A percentile compares a stretch with the other conserved stretches of the same genome.
These are phyloP conservation scores for Stylosanthes scabra DNA, from an alignment of 331 rosid genomes.

Conservation along the genomic window DNA sequence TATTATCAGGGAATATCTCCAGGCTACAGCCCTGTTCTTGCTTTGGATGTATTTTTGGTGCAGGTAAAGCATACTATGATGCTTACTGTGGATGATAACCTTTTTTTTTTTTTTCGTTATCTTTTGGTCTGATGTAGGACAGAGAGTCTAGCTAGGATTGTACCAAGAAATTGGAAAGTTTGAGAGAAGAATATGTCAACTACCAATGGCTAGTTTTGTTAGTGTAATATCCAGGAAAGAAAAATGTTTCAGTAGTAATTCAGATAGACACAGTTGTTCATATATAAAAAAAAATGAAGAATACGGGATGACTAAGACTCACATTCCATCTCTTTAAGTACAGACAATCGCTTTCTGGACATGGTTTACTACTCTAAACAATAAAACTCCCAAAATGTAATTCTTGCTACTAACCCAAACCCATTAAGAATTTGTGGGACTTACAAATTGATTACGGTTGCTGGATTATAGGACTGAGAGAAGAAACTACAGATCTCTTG, in stretches of 20 bases:
- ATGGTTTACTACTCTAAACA: background rate
- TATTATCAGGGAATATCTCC: slow-evolving; percentile 86
- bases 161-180: background rate
- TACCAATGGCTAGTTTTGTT: background rate
- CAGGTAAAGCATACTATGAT: slow-evolving; percentile 64
- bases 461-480: slow-evolving; percentile 25
- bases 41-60: slow-evolving; percentile 93
- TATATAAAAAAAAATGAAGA: background rate
- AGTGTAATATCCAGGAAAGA: background rate
- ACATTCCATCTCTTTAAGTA: background rate
- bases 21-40: slow-evolving; percentile 92
- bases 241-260: background rate
- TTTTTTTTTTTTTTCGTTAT: background rate
- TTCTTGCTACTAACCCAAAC: background rate
- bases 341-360: no score
- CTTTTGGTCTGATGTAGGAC: background rate
- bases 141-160: background rate
- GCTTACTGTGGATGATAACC: background rate
- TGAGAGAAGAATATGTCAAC: background rate
- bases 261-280: background rate
- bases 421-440: background rate
- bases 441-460: background rate
- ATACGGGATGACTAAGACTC: background rate
- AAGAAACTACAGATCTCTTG: slow-evolving; percentile 1
- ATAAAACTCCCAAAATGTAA: slow-evolving; percentile 1